Evolutionary conservation across 139 green algal species (phyloP).

Genomic region (Trebouxia sp.): DNA sequence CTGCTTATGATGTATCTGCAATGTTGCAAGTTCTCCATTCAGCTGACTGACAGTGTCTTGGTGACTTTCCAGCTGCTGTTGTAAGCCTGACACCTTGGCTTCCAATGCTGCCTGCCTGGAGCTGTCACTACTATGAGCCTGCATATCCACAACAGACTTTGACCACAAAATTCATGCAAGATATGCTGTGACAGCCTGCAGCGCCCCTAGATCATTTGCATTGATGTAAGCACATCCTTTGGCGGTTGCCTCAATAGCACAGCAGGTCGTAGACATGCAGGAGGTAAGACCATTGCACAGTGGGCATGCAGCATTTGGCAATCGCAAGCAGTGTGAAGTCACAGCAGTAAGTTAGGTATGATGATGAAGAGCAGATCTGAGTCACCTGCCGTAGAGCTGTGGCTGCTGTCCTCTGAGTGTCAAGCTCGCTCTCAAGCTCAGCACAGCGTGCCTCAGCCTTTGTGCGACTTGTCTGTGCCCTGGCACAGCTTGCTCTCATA

Average conservation of each 20-base stretch:
- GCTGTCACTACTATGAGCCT: background rate
- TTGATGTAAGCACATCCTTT: no score
- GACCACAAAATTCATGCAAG: no score
- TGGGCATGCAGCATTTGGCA: no score
- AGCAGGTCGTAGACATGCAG: no score
- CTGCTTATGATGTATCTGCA: background rate
- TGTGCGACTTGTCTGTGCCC: background rate
- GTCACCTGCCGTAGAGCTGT: background rate
- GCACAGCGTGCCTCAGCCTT: constrained; percentile 5
- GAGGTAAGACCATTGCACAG: no score
- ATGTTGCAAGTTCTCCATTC: background rate
- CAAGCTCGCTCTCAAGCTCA: background rate
- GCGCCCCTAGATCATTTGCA: no score
- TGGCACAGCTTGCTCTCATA: background rate
- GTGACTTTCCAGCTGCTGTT: background rate
- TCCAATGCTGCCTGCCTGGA: background rate
- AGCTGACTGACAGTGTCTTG: background rate
- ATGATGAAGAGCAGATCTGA: no score
- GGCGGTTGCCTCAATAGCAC: no score
- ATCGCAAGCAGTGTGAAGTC: no score
- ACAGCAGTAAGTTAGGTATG: no score
- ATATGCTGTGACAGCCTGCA: background rate
- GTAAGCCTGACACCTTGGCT: background rate
- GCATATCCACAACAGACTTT: no score
- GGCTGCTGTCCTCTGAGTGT: constrained; percentile 20